Evolutionary conservation across 805 yeast genomes (phyloP), one percentile per base, ranked within the genome.

Genomic region (Saturnispora kantuleensis): DNA sequence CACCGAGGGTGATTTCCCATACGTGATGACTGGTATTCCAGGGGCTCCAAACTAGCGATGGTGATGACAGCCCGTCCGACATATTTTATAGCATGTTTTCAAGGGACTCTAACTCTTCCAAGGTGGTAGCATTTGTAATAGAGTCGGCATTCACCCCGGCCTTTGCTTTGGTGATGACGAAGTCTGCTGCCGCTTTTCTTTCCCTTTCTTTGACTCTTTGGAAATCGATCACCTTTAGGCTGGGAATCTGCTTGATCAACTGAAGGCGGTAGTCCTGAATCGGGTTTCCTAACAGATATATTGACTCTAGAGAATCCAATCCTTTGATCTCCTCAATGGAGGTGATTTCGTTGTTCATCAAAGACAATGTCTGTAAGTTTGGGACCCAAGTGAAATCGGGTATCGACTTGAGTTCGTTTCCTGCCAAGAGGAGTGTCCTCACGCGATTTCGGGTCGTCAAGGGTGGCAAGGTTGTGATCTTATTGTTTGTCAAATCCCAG

Each of bases 401-500:
- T 17, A 78, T 58, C 3, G 49, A 38, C 2, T 65, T 49, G 3
- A 88, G 75, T 48, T 73, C 64, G 59, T 90, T 90, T 47, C 77
- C 72, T 0, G 83, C 81, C 17, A 80, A 52, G 8, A 88, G 65
- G 2, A 90, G 53, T 0, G 81, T 73, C 37, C 69, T 69, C 41
- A 74, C 55, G 34, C 69, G 71, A 30, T 44, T 41, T 35, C 72
- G 56, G 16, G 47, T 55, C 0, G 81, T 85, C 32, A 74, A 67
- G 55, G 66, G 68, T 12, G 72, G 69, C 5, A 90, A 51, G 2
- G 67, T 68, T 1, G 70, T 61, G n/a, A 90, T 63, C 31, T 76
- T 81, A 61, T 90, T 90, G 55, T 82, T 80, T 1, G 90, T 76
- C 30, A 90, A 57, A 58, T 90, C 97, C 3, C 90, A 62, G 12